A percentile compares a stretch with the other conserved stretches of the same genome.
Conservation (phyloP, 176 grass and related monocot species). For the Elymus sibiricus region DNA sequence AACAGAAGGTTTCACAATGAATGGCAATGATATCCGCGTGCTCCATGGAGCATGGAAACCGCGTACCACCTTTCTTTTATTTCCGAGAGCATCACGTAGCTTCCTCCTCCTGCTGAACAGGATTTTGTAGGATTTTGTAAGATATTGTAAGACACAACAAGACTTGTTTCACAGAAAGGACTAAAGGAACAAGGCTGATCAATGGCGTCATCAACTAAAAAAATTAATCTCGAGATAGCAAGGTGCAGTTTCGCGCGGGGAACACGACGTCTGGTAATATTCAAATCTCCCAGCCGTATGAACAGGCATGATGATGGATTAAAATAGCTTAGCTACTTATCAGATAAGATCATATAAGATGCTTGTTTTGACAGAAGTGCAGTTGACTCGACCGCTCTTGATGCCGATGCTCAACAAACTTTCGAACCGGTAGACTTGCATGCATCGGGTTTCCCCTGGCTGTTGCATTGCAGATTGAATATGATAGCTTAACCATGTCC, state of each 20-base stretch:
- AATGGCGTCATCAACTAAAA: background rate
- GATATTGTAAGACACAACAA: background rate
- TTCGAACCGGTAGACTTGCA: background rate
- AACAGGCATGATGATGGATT: background rate
- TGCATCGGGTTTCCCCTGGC: background rate
- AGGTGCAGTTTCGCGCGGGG: background rate
- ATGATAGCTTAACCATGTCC: background rate
- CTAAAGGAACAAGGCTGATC: background rate
- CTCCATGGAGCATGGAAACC: too few relatives aligned
- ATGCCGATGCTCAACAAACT: background rate
- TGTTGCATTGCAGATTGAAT: background rate
- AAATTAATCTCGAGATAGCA: background rate
- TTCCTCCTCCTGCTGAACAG: background rate
- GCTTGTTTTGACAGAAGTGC: background rate
- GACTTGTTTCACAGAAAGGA: background rate
- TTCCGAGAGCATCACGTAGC: background rate
- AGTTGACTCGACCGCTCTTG: background rate
- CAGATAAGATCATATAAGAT: background rate
- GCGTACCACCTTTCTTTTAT: background rate
- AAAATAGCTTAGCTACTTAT: background rate
- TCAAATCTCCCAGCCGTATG: background rate
- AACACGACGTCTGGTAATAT: background rate
- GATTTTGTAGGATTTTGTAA: background rate
- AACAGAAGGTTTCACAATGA: too few relatives aligned
- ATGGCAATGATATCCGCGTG: too few relatives aligned